Evolutionary conservation across 768 basidiomycete genomes (phyloP), one percentile per base, ranked within the genome.

Genomic region (Panaeolus cyanescens): DNA sequence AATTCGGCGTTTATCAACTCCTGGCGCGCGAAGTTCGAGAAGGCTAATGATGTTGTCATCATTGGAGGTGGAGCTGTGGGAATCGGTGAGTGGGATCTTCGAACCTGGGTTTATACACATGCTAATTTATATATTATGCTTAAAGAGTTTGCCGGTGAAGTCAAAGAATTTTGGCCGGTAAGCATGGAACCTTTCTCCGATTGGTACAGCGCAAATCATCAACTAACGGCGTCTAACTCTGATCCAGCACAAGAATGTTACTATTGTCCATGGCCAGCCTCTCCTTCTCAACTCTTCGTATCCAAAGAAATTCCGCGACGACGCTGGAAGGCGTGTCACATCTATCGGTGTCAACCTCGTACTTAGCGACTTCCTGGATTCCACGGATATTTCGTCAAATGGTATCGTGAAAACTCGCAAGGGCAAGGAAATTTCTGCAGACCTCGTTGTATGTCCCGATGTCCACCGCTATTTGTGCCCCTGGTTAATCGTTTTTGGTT

Each of bases 221-320:
- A 80, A 31, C 32, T 80, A 2, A 74, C 77, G 55, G 64, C 70
- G 20, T 50, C 13, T 33, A 19, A 10, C 25, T 3, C 40, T n/a
- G 25, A 2, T 50, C 15, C 45, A 78, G 76, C 58, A 65, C 8
- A 85, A 82, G 63, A 68, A 70, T 30, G 80, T 89, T 15, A 86
- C 85, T 22, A 78, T 89, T 55, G 80, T 90, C 4, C 88, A 90
- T 9, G 76, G 79, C 39, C 74, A 77, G 32, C 56, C 56, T 3
- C 68, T 76, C 28, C 79, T 88, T 28, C 74, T 89, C 60, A 85
- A 83, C 62, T 68, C 75, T 10, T 70, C 77, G 2, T 89, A 89
- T 64, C 79, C 85, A 0, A 67, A 73, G 10, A 78, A 79, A 54
- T 81, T 83, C 70, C 82, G 88, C 53, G 71, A 72, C 17, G 75